Base-by-base conservation (phyloP, 2,329 filamentous ascomycete genomes). In the Davidsoniella virescens region DNA sequence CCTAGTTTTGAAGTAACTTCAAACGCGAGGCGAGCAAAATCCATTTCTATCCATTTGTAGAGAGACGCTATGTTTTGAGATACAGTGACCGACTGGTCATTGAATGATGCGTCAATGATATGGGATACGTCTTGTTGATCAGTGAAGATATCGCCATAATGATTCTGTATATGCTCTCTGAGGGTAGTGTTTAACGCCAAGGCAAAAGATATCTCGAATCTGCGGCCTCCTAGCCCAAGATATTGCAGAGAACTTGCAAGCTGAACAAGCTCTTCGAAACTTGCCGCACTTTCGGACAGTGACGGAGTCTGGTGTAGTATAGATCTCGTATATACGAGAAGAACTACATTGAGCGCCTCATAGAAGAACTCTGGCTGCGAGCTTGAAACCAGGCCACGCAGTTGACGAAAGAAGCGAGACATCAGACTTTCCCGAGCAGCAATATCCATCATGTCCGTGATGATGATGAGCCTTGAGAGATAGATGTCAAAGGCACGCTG, bases 361-460 rank as follows among this genome's bases (percentile, higher is more conserved):
- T 71, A 67, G 45, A 83, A 65, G 3, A 70, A 65, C 37, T 65
- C 65, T 2, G 72, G 73, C 52, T 78, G 68, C 8, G 78, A 79
- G 59, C 82, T 81, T 42, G 75, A 72, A 54, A 84, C 71, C 18
- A 83, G 68, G 18, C 79, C 76, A 57, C 82, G 72, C 9, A 84
- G 62, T 55, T 84, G 79, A 45, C 72, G 66, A 14, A 66, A 68
- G 57, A 85, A 82, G 51, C 71, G 73, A 33, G 9, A 33, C 25
- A 33, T 36, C 16, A 33, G 25, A n/a, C 17, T 23, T 17, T 45
- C 43, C n/a, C 33, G 26, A 10, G 26, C 20, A 12, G 41, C 36
- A 25, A 33, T 29, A 10, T 33, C 23, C 26, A 50, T 44, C 7
- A 50, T 9, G 14, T 16, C 37, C 14, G 41, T 45, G 43, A 45